phyloP scores from a whole-genome alignment of 1,284 basidiomycete species.

The Rhodotorula sp. region DNA sequence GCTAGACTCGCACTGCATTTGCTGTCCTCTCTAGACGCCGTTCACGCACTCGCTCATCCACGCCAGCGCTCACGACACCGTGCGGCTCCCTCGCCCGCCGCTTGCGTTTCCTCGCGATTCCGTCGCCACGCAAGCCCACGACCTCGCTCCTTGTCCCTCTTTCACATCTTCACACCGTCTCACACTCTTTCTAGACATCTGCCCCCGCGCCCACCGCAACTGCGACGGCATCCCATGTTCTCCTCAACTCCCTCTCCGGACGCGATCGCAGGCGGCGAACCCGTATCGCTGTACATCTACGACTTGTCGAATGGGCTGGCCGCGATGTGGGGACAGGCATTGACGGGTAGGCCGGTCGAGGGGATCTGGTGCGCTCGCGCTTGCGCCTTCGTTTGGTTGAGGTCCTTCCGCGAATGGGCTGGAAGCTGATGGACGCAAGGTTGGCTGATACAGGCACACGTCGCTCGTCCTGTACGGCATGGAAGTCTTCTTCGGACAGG shows the following conservation, averaged over 20 bases:
- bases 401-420: not conserved
- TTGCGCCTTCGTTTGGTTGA: not conserved
- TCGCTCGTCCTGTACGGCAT: conserved; percentile 47
- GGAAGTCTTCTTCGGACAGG: conserved; percentile 51
- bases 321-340: not conserved
- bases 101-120: too few relatives aligned
- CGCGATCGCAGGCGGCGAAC: not conserved
- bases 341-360: conserved; percentile 17
- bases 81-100: too few relatives aligned
- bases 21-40: too few relatives aligned
- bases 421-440: not conserved
- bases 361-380: conserved; percentile 24
- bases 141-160: too few relatives aligned
- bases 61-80: too few relatives aligned
- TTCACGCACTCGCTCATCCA: too few relatives aligned
- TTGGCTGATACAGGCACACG: conserved; percentile 47
- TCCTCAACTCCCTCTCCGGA: not conserved
- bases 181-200: too few relatives aligned
- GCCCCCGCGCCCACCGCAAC: too few relatives aligned
- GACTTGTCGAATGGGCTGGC: conserved; percentile 30
- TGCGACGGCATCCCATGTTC: not conserved
- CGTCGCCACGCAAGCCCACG: too few relatives aligned
- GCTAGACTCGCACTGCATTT: too few relatives aligned
- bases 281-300: conserved; percentile 22
- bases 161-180: too few relatives aligned